Percentiles rank a stretch among this genome's conserved stretches.
These are phyloP conservation scores for Ocimum tenuiflorum DNA, from an alignment of 257 asterid genomes.

Conservation along the genomic window DNA sequence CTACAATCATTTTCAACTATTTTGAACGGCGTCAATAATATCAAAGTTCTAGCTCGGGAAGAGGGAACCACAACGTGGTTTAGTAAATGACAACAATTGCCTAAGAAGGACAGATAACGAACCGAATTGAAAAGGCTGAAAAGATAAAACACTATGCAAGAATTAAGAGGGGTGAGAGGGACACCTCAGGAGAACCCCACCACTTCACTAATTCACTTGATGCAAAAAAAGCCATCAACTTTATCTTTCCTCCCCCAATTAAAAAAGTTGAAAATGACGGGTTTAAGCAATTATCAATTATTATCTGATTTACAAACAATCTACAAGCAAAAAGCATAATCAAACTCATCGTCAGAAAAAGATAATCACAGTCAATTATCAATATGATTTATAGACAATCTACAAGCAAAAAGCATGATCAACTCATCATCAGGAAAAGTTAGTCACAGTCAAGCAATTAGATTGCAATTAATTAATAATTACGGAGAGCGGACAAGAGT, in stretches of 20 bases:
- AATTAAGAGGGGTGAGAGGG: conserved; percentile 33
- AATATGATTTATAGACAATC: conserved; percentile 12
- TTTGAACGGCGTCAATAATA: neutral
- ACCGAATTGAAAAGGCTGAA: conserved; percentile 27
- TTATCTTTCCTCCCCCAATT: conserved; percentile 25
- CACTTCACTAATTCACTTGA: conserved; percentile 50
- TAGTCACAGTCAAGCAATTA: conserved; percentile 6
- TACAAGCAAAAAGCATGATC: neutral
- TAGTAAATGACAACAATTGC: conserved; percentile 27
- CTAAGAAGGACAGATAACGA: conserved; percentile 27
- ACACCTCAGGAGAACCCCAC: conserved; percentile 36
- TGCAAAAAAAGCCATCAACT: conserved; percentile 43
- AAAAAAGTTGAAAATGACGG: conserved; percentile 50
- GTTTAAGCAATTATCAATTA: neutral
- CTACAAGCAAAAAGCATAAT: neutral
- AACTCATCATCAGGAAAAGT: conserved; percentile 9
- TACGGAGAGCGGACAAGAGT: conserved; percentile 2
- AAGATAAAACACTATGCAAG: conserved; percentile 31
- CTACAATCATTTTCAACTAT: neutral
- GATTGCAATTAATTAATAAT: conserved; percentile 2
- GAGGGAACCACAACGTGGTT: neutral
- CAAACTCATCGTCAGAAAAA: conserved; percentile 9
- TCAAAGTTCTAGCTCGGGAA: neutral
- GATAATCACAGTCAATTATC: conserved; percentile 5
- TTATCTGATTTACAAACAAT: conserved; percentile 14